Percentiles rank a stretch among this genome's conserved stretches.
These are phyloP conservation scores for Hypoxylon fragiforme DNA, from an alignment of 495 filamentous ascomycete genomes.

Conservation along the genomic window DNA sequence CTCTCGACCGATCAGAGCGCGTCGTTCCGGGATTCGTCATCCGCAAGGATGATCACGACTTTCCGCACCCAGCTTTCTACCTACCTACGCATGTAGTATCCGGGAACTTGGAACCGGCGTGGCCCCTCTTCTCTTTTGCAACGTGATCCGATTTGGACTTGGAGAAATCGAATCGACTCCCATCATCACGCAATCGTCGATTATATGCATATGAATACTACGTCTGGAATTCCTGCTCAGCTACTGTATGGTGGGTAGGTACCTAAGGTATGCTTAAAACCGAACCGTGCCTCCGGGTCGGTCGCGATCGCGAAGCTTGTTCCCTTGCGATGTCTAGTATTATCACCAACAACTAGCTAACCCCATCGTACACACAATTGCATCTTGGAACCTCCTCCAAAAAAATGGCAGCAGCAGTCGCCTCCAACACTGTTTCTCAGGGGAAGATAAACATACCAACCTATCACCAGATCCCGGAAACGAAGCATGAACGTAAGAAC, in stretches of 20 bases:
- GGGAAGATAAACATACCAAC: slow-evolving; percentile 32
- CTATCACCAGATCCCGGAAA: slow-evolving; percentile 45
- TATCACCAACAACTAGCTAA: background rate
- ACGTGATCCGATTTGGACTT: slow-evolving; percentile 22
- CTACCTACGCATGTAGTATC: slow-evolving; percentile 3
- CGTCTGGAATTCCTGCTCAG: no score
- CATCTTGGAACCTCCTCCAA: background rate
- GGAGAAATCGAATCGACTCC: no score
- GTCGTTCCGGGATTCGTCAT: slow-evolving; percentile 27
- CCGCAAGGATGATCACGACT: slow-evolving; percentile 34
- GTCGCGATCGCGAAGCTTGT: slow-evolving; percentile 3
- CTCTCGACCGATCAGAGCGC: slow-evolving; percentile 23
- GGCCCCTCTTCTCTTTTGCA: slow-evolving; percentile 3
- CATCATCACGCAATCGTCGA: slow-evolving; percentile 32
- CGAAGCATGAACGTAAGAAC: slow-evolving; percentile 44
- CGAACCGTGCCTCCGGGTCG: slow-evolving; percentile 9
- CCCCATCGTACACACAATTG: background rate
- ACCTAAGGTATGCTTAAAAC: no score
- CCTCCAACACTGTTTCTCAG: slow-evolving; percentile 16
- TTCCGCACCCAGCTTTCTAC: slow-evolving; percentile 14
- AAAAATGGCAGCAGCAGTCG: slow-evolving; percentile 36
- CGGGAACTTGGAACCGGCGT: slow-evolving; percentile 22
- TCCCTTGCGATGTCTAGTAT: background rate
- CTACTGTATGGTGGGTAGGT: slow-evolving; percentile 11
- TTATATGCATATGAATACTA: no score